Conservation (phyloP, 495 filamentous ascomycete species). For the Lophiotrema nucula region DNA sequence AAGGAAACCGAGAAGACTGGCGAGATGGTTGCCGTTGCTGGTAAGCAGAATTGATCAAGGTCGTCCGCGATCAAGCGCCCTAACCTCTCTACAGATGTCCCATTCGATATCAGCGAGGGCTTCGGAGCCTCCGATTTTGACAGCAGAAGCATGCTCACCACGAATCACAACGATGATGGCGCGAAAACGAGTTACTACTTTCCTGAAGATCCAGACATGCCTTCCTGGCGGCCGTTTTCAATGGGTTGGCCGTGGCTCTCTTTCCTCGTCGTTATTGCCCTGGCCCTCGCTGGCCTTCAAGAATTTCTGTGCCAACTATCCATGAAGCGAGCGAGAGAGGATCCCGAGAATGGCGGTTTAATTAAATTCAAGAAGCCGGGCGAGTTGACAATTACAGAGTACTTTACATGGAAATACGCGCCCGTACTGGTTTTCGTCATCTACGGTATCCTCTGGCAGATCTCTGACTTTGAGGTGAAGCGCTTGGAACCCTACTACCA, state of each 20-base stretch:
- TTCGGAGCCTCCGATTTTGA: slow-evolving; percentile 21
- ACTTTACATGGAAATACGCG: slow-evolving; percentile 71
- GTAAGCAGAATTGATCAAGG: slow-evolving; percentile 6
- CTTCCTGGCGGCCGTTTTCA: slow-evolving; percentile 70
- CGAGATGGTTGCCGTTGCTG: slow-evolving; percentile 30
- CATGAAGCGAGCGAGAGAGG: slow-evolving; percentile 21
- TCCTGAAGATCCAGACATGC: slow-evolving; percentile 46
- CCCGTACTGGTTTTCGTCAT: slow-evolving; percentile 66
- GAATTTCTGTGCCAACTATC: slow-evolving; percentile 64
- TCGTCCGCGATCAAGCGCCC: background rate
- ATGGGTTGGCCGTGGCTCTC: slow-evolving; percentile 66
- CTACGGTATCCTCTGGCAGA: slow-evolving; percentile 73
- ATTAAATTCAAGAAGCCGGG: slow-evolving; percentile 53
- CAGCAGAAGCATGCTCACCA: slow-evolving; percentile 17
- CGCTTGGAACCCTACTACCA: slow-evolving; percentile 75
- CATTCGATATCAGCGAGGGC: slow-evolving; percentile 24
- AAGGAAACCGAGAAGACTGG: slow-evolving; percentile 31
- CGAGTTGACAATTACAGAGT: slow-evolving; percentile 52
- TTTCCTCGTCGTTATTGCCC: slow-evolving; percentile 56
- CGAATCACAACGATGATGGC: slow-evolving; percentile 1
- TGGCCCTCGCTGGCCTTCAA: slow-evolving; percentile 53
- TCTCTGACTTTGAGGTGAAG: slow-evolving; percentile 71
- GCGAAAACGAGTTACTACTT: slow-evolving; percentile 36
- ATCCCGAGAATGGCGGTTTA: slow-evolving; percentile 37
- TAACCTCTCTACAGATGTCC: slow-evolving; percentile 24